Percentiles rank a stretch among this genome's conserved stretches.
Evolutionary conservation across 2,329 filamentous ascomycete species (phyloP).

Genomic region (Penicillium sp.): DNA sequence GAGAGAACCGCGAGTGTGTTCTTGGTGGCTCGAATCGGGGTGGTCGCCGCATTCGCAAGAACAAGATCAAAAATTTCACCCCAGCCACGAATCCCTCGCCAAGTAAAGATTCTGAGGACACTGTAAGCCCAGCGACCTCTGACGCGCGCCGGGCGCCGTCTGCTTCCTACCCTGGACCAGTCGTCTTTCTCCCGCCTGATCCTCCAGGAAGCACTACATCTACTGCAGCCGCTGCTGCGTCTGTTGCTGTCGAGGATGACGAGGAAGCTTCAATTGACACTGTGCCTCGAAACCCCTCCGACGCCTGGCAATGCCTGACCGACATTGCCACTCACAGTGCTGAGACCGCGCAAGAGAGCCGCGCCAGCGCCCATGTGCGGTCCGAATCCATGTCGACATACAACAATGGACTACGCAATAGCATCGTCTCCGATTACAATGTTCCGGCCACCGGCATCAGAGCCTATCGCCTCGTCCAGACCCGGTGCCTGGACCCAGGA

Average conservation of each 20-base stretch:
- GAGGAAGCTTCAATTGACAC: constrained; percentile 41
- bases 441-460: constrained; percentile 36
- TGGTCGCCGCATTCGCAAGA: constrained; percentile 59
- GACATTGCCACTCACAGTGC: constrained; percentile 46
- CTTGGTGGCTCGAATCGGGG: constrained; percentile 62
- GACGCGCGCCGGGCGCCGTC: constrained; percentile 29
- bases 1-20: constrained; percentile 60
- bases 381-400: constrained; percentile 29
- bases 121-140: constrained; percentile 28
- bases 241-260: constrained; percentile 40
- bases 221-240: constrained; percentile 17
- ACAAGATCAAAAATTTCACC: constrained; percentile 43
- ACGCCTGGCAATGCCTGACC: constrained; percentile 52
- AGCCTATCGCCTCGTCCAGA: constrained; percentile 47
- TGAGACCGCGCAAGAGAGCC: constrained; percentile 24
- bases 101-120: constrained; percentile 30
- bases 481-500: constrained; percentile 49
- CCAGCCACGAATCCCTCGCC: constrained; percentile 26
- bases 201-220: constrained; percentile 16
- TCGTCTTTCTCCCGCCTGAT: constrained; percentile 38
- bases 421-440: constrained; percentile 30
- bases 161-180: constrained; percentile 34
- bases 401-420: constrained; percentile 30
- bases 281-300: constrained; percentile 50
- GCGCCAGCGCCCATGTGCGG: constrained; percentile 22